Evolutionary conservation across 148 eudicot genomes (phyloP).

Genomic region (Spergularia marina): DNA sequence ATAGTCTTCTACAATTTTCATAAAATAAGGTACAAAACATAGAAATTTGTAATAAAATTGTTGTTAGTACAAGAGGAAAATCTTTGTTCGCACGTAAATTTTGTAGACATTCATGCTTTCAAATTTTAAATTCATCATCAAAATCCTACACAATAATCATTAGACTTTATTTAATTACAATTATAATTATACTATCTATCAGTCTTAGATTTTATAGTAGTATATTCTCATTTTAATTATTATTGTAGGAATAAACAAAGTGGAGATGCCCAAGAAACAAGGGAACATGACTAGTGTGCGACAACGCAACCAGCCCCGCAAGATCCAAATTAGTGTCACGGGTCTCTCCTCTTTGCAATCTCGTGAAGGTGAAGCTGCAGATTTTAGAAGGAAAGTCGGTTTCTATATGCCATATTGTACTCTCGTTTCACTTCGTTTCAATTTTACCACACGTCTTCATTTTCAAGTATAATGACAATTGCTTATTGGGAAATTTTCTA

Average conservation of each 20-base stretch:
- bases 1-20: not conserved
- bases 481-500: too few relatives aligned
- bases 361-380: not conserved
- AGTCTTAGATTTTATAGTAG: too few relatives aligned
- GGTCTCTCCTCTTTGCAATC: constrained; percentile 11
- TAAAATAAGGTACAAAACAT: not conserved
- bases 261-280: not conserved
- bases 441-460: too few relatives aligned
- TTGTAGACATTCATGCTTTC: not conserved
- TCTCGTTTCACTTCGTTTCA: too few relatives aligned
- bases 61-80: constrained; percentile 2
- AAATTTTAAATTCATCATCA: not conserved
- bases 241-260: too few relatives aligned
- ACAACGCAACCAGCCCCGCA: constrained; percentile 22
- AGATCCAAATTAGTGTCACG: constrained; percentile 37
- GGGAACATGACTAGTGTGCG: constrained; percentile 17
- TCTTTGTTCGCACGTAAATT: constrained; percentile 8
- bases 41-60: not conserved
- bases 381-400: not conserved
- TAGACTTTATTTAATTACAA: too few relatives aligned
- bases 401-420: too few relatives aligned
- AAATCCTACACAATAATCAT: not conserved
- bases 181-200: too few relatives aligned
- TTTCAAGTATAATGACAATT: too few relatives aligned
- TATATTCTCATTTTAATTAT: too few relatives aligned